Evolutionary conservation across 176 grass and related monocot species (phyloP), one percentile per base, ranked within the genome.

Genomic region (Luzula sylvatica): DNA sequence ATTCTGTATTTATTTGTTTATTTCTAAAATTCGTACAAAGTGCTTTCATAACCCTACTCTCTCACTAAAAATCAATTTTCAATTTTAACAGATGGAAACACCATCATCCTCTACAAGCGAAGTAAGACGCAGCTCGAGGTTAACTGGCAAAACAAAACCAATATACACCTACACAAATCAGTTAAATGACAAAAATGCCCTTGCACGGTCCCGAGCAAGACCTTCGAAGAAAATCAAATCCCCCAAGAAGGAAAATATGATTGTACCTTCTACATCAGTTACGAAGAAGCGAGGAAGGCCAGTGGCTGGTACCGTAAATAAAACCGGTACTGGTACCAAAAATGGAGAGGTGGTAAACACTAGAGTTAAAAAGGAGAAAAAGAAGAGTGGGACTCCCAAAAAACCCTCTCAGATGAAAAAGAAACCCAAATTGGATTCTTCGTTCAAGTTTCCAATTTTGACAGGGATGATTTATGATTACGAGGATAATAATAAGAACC

Each of bases 351-450:
- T 35, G 30, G 30, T 35, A 9, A 35, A 35, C 7, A 4, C 30
- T 35, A 35, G n/a, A n/a, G n/a, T n/a, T n/a, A n/a, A n/a, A n/a
- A n/a, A 35, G 9, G 30, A 35, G 30, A 35, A 35, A 2, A 35
- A 35, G 30, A 35, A 35, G 30, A 35, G 30, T 0, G 5, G 5
- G 30, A 9, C 7, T 35, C 30, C 30, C 30, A 35, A 35, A 35
- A 35, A 35, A 35, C 5, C 30, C 30, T 35, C 30, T 1, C 30
- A 4, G 1, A 35, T 9, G 9, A 35, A 35, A 35, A 35, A 35
- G 30, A 35, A 35, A 46, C 9, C 42, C 1, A 63, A 26, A 63
- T 63, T 63, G 42, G 15, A 35, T 35, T 4, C n/a, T 38, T 61
- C 57, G 13, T 15, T 23, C 11, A 52, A 12, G 5, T 57, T 65